Base-by-base conservation (phyloP, 257 asterid species). In the Forsythia suspensa region DNA sequence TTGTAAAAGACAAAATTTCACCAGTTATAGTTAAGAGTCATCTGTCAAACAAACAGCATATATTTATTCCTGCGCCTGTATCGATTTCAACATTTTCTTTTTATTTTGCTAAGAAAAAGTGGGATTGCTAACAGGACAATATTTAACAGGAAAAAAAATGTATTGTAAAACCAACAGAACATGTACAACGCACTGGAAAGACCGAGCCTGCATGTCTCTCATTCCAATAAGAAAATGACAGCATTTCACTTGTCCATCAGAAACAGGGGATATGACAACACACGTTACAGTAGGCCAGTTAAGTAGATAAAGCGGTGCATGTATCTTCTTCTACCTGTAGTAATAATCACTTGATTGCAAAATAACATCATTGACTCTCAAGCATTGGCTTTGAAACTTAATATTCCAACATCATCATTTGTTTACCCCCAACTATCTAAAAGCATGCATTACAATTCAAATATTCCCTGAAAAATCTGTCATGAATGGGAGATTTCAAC, bases 381-480 rank as follows among this genome's bases (percentile, higher is more conserved):
- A 48, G 59, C 57, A 48, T 48, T 48, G 2, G 57, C 18, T 46
- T 46, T 12, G 57, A 48, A 48, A 48, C n/a, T 48, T 5, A 48
- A 48, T 48, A 48, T 48, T 13, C 13, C 20, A 15, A 48, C 59
- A 15, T 48, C 59, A 48, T 48, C 59, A 0, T 13, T 48, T 15
- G 20, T 48, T 15, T 48, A 4, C 59, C 20, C n/a, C 15, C 2
- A 7, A 48, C 59, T 4, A 48, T 48, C 57, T 48, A 48, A 18
- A 13, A 13, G 18, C 4, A 48, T 4, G n/a, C n/a, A 46, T 46
- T 46, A 46, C 6, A 48, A 48, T 13, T 91, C 87, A 95, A 85
- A 89, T 95, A 95, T 80, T 93, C 99, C 92, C 80, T 93, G 87
- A 95, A 93, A 95, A 93, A 70, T 95, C 97, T 44, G 97, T 95